These are phyloP conservation scores for Tetrastigma voinierianum DNA, from an alignment of 164 flowering plant species.

Conservation along the genomic window DNA sequence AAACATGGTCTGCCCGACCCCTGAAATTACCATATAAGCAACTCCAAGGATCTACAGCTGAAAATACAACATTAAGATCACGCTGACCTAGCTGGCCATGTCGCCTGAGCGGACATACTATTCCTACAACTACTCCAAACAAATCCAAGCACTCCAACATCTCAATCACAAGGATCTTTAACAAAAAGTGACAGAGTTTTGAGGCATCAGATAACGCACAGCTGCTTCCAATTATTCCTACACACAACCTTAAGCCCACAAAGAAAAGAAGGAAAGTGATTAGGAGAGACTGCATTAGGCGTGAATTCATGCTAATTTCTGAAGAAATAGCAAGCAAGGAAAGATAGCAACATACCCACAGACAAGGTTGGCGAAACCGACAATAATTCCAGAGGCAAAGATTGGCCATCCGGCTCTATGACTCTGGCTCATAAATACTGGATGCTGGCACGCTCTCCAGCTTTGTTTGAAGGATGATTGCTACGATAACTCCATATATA, in stretches of 20 bases:
- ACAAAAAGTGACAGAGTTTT: slow-evolving; percentile 94
- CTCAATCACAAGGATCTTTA: slow-evolving; percentile 94
- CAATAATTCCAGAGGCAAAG: slow-evolving; percentile 94
- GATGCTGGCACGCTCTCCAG: slow-evolving; percentile 86
- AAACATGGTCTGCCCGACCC: too few species aligned
- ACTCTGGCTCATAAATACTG: slow-evolving; percentile 69
- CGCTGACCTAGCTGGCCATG: slow-evolving; percentile 54
- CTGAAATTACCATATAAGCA: too few species aligned
- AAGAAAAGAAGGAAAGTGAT: neutral
- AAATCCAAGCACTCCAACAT: slow-evolving; percentile 97
- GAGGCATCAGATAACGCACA: slow-evolving; percentile 99
- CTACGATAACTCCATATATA: slow-evolving; percentile 96
- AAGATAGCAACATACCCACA: slow-evolving; percentile 63
- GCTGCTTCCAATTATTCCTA: slow-evolving; percentile 98
- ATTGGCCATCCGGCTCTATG: slow-evolving; percentile 98
- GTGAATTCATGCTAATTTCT: too few species aligned
- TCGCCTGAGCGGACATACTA: slow-evolving; percentile 97
- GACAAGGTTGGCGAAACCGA: slow-evolving; percentile 96
- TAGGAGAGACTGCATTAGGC: too few species aligned
- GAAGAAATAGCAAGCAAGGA: too few species aligned
- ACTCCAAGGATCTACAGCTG: too few species aligned
- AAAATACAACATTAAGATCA: neutral
- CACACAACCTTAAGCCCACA: slow-evolving; percentile 63
- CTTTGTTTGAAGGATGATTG: slow-evolving; percentile 95
- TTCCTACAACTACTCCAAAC: slow-evolving; percentile 97